These are phyloP conservation scores for Russula sp. DNA, from an alignment of 768 basidiomycete species.

Conservation along the genomic window DNA sequence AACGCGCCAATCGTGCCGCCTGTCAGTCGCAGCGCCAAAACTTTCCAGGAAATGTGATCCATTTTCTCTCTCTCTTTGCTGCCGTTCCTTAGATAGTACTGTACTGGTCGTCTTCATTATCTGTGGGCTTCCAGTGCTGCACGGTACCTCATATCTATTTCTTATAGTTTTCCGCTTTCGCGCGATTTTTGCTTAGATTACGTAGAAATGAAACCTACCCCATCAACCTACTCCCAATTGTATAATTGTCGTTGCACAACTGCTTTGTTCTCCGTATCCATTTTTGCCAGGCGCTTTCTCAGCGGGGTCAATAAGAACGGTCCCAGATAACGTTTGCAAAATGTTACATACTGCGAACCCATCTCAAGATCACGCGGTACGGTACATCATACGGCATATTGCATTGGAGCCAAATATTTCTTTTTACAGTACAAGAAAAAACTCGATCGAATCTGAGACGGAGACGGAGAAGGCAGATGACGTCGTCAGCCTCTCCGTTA, in stretches of 20 bases:
- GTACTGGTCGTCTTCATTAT: too few relatives aligned
- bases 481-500: neutral
- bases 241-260: neutral
- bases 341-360: neutral
- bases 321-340: neutral
- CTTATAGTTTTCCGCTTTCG: neutral
- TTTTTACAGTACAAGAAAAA: neutral
- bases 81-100: too few relatives aligned
- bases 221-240: neutral
- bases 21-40: constrained; percentile 11
- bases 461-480: neutral
- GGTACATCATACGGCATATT: neutral
- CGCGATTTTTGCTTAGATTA: neutral
- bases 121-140: neutral
- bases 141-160: neutral
- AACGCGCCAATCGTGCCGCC: constrained; percentile 8
- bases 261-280: neutral
- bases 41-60: constrained; percentile 10
- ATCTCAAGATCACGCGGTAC: neutral
- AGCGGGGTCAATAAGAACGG: neutral
- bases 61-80: too few relatives aligned
- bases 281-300: too few relatives aligned
- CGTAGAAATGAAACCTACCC: neutral
- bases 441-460: neutral
- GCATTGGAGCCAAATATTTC: neutral